phyloP scores from a whole-genome alignment of 805 yeast genomes.

The Starmera pachycereana region DNA sequence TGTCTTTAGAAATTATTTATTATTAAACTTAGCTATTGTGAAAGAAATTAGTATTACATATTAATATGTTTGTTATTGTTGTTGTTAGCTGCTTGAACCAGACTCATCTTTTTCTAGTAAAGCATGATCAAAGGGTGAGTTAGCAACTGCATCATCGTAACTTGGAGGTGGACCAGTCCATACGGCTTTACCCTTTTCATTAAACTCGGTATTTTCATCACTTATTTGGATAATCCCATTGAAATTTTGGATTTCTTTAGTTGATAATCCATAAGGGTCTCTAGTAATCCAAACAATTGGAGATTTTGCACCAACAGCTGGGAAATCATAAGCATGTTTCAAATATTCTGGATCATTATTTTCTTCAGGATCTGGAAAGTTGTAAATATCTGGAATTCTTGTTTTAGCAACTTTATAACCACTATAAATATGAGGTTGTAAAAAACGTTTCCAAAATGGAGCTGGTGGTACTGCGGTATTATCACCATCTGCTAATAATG shows the following conservation, averaged over 20 bases:
- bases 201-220: constrained; percentile 58
- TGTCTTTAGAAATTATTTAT: no score
- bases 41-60: no score
- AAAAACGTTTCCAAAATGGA: constrained; percentile 36
- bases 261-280: constrained; percentile 79
- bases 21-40: no score
- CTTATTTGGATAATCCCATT: constrained; percentile 45
- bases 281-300: constrained; percentile 90
- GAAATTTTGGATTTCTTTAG: constrained; percentile 44
- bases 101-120: no score
- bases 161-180: constrained; percentile 46
- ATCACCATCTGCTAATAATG: constrained; percentile 61
- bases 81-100: no score
- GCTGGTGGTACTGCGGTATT: constrained; percentile 22
- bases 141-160: constrained; percentile 9
- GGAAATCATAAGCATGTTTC: constrained; percentile 64
- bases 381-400: constrained; percentile 50
- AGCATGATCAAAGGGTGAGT: no score
- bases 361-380: constrained; percentile 36
- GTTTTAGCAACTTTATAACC: constrained; percentile 37
- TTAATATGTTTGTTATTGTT: no score
- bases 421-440: constrained; percentile 45
- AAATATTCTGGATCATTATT: constrained; percentile 24
- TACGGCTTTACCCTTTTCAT: constrained; percentile 35
- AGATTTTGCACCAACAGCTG: constrained; percentile 56